Evolutionary conservation across 257 asterid genomes (phyloP).

Genomic region (Haberlea rhodopensis): DNA sequence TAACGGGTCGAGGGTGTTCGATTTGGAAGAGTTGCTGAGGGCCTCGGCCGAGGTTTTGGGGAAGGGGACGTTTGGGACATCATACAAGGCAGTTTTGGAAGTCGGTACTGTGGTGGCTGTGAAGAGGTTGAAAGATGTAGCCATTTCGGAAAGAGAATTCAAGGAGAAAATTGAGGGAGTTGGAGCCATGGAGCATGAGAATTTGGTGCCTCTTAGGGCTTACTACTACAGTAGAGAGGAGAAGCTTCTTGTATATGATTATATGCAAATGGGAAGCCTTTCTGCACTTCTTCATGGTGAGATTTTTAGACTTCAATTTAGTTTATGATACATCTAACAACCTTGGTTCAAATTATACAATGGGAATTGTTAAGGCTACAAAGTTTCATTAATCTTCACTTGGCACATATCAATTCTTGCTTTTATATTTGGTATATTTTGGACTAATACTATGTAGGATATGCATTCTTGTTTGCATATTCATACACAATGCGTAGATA

Average conservation of each 20-base stretch:
- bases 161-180: constrained; percentile 38
- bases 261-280: constrained; percentile 48
- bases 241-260: constrained; percentile 46
- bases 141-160: constrained; percentile 34
- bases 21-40: constrained; percentile 45
- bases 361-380: neutral
- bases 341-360: neutral
- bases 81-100: constrained; percentile 44
- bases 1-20: constrained; percentile 27
- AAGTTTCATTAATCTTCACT: neutral
- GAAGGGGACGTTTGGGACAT: constrained; percentile 43
- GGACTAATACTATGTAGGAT: neutral
- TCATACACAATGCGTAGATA: neutral
- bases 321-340: neutral
- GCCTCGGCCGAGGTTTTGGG: constrained; percentile 52
- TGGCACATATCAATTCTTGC: neutral
- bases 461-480: neutral
- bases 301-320: neutral
- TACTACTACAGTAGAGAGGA: constrained; percentile 50
- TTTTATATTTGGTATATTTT: neutral
- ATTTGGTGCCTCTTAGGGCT: constrained; percentile 45
- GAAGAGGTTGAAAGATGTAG: constrained; percentile 46
- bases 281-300: constrained; percentile 50
- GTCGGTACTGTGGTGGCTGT: constrained; percentile 39
- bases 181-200: constrained; percentile 38